Conservation (phyloP, 163 green algal genomes). For the Smithsoniella earleae region DNA sequence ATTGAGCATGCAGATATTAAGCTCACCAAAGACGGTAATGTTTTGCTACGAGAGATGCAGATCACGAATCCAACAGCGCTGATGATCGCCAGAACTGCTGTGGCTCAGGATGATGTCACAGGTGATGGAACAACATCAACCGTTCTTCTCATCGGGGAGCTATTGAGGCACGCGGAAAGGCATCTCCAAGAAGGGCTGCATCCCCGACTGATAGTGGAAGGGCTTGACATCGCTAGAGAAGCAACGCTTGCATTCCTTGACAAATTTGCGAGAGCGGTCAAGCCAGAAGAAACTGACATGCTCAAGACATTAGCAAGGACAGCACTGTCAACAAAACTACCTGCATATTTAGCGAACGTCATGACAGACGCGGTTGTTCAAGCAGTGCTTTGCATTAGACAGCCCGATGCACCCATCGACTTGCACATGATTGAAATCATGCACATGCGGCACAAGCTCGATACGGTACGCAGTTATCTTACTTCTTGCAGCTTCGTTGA, state of each 20-base stretch:
- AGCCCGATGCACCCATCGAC: constrained; percentile 65
- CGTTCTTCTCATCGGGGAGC: constrained; percentile 94
- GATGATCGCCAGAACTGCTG: constrained; percentile 97
- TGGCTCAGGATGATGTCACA: constrained; percentile 95
- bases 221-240: constrained; percentile 84
- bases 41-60: constrained; percentile 95
- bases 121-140: constrained; percentile 94
- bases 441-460: constrained; percentile 96
- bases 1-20: constrained; percentile 96
- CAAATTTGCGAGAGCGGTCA: constrained; percentile 63
- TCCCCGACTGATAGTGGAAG: constrained; percentile 88
- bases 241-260: constrained; percentile 83
- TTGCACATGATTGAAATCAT: constrained; percentile 95
- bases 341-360: constrained; percentile 76
- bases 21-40: constrained; percentile 98
- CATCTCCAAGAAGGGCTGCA: constrained; percentile 90
- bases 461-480: constrained; percentile 38
- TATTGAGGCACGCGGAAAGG: constrained; percentile 95
- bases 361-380: constrained; percentile 95
- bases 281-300: constrained; percentile 55
- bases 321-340: constrained; percentile 86
- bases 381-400: constrained; percentile 75
- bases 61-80: constrained; percentile 99
- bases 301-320: constrained; percentile 85
- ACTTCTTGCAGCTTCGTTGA: too few species aligned